These are phyloP conservation scores for Claviceps pazoutovae DNA, from an alignment of 2,329 filamentous ascomycete species.

Conservation along the genomic window DNA sequence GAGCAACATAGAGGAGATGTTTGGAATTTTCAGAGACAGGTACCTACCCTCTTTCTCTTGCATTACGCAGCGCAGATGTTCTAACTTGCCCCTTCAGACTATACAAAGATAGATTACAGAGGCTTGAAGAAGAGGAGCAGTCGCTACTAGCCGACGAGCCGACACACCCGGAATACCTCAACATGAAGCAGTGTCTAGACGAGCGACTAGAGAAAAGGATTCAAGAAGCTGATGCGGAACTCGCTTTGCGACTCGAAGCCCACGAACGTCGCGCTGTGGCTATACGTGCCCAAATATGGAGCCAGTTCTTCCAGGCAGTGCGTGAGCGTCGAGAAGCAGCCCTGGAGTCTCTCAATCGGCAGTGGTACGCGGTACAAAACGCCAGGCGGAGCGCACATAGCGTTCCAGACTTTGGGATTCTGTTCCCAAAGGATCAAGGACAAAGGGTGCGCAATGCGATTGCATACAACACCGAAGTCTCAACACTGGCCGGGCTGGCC, in stretches of 20 bases:
- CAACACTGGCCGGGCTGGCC: conserved; percentile 74
- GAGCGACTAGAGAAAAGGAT: conserved; percentile 70
- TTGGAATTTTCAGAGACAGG: conserved; percentile 72
- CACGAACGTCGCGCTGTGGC: conserved; percentile 64
- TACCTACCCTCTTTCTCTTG: conserved; percentile 23
- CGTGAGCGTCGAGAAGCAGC: conserved; percentile 70
- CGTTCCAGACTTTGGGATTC: conserved; percentile 67
- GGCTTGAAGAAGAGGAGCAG: conserved; percentile 57
- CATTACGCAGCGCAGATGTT: neutral
- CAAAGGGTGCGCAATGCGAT: conserved; percentile 74
- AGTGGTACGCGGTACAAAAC: conserved; percentile 87
- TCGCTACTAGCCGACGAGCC: conserved; percentile 45
- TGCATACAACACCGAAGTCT: conserved; percentile 91
- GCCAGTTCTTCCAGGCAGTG: conserved; percentile 78
- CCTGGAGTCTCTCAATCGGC: conserved; percentile 68
- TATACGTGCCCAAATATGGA: conserved; percentile 72
- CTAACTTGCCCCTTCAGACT: conserved; percentile 38
- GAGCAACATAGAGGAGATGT: conserved; percentile 72
- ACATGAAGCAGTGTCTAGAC: conserved; percentile 79
- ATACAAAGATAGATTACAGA: conserved; percentile 75
- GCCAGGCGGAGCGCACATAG: conserved; percentile 72
- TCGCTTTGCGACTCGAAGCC: conserved; percentile 59
- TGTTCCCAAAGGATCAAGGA: conserved; percentile 62
- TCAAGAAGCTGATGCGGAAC: conserved; percentile 58
- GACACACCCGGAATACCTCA: conserved; percentile 84